Base-by-base conservation (phyloP, 2,329 filamentous ascomycete species). In the Diaporthe citrichinensis region DNA sequence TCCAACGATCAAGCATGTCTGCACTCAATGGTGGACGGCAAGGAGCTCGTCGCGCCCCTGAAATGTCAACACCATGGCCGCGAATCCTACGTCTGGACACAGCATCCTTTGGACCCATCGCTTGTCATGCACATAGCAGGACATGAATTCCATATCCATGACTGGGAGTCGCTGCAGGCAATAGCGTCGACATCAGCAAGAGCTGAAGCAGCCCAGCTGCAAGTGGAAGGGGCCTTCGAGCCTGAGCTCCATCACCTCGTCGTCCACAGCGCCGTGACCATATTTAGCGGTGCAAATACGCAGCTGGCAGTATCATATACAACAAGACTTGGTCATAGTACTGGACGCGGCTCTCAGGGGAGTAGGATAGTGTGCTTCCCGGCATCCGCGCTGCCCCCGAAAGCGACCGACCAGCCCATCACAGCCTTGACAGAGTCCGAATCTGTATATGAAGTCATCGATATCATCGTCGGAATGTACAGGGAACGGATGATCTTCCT, bases 1-100 rank as follows among this genome's bases (percentile, higher is more conserved):
- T 62, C 59, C 39, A 44, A 46, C 39, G 59, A 62, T 14, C 59
- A 62, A 25, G 59, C 59, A 20, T 62, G n/a, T 46, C 25, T 62
- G 8, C 25, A 44, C 9, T 62, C 59, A 8, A 28, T 62, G n/a
- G 3, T 39, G 0, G 25, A 62, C 15, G 59, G 39, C 8, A 62
- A 46, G 9, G 59, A 46, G 25, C 59, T 62, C 7, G 39, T 28
- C 3, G n/a, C 58, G 4, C 55, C 17, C 17, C 15, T 36, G 12
- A 36, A 28, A 23, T 58, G 55, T 12, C 28, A 23, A 12, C 55
- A 34, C 28, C 31, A 23, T 6, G 55, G 55, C 28, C 55, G 31
- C 2, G 20, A 36, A 1, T 23, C 31, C 15, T 58, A 58, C 20
- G 55, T 58, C 8, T 58, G 55, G 55, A 58, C 55, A 58, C 55